Evolutionary conservation across 2,329 filamentous ascomycete species (phyloP), one percentile per base, ranked within the genome.

Genomic region (Neopestalotiopsis sp.): DNA sequence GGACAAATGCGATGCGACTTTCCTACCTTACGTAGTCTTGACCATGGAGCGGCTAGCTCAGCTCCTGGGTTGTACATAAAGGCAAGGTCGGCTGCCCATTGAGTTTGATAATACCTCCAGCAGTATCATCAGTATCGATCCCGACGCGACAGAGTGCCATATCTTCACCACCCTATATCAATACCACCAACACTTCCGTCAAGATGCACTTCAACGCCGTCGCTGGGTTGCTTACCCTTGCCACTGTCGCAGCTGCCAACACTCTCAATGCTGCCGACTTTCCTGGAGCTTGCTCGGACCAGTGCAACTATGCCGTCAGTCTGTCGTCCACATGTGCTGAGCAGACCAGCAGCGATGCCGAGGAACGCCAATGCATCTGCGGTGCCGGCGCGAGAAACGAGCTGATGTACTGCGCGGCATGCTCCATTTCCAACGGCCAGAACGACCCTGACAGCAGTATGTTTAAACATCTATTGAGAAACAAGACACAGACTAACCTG

Each of bases 351-450:
- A 67, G 40, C 34, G 52, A 40, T 14, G 65, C 65, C 52, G 65
- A 67, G 24, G 65, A 67, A 32, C 65, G 65, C 9, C 65, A 67
- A 60, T 67, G 65, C 24, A 67, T 67, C 34, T 67, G 65, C 34
- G 65, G 65, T 42, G 65, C 65, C 24, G 65, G 65, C 28, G 65
- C 65, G 14, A 40, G 65, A 32, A 61, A 67, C 30, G 57, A 67
- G 65, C 65, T 67, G 34, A 67, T 67, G 65, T 67, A 67, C 65
- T 67, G 65, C 30, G 65, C 65, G 58, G 65, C 65, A 13, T 67
- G 65, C 40, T 67, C 65, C 56, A 67, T 67, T 34, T 59, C 52
- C 56, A 67, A 67, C 56, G 65, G 65, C 17, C 52, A 67, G 14
- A 67, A 67, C 14, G 65, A 67, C 13, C 65, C 65, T 49, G 65